Conservation (phyloP, 805 yeast genomes). For the Sugiyamaella qingdaonensis region DNA sequence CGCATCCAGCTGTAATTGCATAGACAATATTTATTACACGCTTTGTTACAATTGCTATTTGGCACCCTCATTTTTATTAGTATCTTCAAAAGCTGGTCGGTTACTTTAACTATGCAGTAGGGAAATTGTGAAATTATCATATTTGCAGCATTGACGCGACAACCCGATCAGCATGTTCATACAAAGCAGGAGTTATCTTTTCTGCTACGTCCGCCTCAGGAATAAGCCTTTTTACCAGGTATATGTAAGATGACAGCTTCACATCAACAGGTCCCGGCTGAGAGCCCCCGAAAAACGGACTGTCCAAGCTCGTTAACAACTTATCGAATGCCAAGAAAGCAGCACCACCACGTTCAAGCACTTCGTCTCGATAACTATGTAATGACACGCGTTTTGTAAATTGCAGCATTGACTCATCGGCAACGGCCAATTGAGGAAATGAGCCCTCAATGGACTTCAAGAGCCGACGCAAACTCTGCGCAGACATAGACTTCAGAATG, state of each 20-base stretch:
- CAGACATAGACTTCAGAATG: constrained; percentile 4
- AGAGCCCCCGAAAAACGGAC: not conserved
- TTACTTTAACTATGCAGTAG: not conserved
- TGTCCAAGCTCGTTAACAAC: constrained; percentile 4
- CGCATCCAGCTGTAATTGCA: constrained; percentile 49
- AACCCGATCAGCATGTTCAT: constrained; percentile 18
- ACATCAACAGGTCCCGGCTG: constrained; percentile 20
- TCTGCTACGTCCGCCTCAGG: constrained; percentile 22
- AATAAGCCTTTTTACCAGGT: constrained; percentile 4
- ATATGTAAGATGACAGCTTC: constrained; percentile 21
- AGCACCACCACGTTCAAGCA: constrained; percentile 13
- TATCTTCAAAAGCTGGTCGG: not conserved
- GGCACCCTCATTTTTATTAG: not conserved
- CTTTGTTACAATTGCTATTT: not conserved
- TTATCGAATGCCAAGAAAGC: constrained; percentile 9
- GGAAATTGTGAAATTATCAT: too few species aligned
- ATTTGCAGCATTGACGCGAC: not conserved
- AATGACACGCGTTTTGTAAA: not conserved
- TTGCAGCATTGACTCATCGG: constrained; percentile 5
- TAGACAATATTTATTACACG: not conserved
- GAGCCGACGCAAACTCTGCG: constrained; percentile 8
- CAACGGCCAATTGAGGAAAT: constrained; percentile 13
- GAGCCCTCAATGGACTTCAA: constrained; percentile 14
- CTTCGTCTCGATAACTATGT: not conserved
- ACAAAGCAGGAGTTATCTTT: constrained; percentile 17